Evolutionary conservation across 768 basidiomycete genomes (phyloP).

Genomic region (Sporobolomyces roseus): DNA sequence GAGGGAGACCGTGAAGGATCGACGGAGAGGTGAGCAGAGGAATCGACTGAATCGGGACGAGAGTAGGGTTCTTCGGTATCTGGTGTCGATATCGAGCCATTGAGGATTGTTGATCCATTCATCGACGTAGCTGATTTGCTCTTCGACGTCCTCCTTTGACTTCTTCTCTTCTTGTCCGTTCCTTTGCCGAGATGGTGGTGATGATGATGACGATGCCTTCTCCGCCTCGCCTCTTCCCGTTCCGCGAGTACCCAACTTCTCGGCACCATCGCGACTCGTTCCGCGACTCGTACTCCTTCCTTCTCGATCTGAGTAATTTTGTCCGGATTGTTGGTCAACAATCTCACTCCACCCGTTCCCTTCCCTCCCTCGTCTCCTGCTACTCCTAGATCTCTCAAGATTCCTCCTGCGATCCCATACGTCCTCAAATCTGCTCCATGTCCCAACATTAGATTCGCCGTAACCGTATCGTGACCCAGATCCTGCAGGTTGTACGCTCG

Average conservation of each 20-base stretch:
- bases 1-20: slow-evolving; percentile 12
- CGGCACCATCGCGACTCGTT: slow-evolving; percentile 92
- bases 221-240: slow-evolving; percentile 44
- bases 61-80: too few relatives aligned
- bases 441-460: slow-evolving; percentile 91
- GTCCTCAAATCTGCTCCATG: slow-evolving; percentile 89
- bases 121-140: neutral
- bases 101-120: neutral
- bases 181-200: slow-evolving; percentile 18
- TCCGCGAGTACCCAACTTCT: slow-evolving; percentile 65
- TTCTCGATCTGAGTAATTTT: slow-evolving; percentile 81
- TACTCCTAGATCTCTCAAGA: slow-evolving; percentile 79
- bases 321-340: slow-evolving; percentile 97
- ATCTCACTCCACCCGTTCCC: slow-evolving; percentile 59
- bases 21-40: neutral
- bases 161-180: slow-evolving; percentile 3
- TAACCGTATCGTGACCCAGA: slow-evolving; percentile 96
- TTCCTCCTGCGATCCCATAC: slow-evolving; percentile 86
- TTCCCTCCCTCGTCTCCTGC: neutral
- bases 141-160: neutral
- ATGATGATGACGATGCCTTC: neutral
- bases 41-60: too few relatives aligned
- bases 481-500: slow-evolving; percentile 97
- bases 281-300: slow-evolving; percentile 74
- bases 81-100: too few relatives aligned